Conservation (phyloP, 2,329 filamentous ascomycete species). For the Pseudogymnoascus sp. region DNA sequence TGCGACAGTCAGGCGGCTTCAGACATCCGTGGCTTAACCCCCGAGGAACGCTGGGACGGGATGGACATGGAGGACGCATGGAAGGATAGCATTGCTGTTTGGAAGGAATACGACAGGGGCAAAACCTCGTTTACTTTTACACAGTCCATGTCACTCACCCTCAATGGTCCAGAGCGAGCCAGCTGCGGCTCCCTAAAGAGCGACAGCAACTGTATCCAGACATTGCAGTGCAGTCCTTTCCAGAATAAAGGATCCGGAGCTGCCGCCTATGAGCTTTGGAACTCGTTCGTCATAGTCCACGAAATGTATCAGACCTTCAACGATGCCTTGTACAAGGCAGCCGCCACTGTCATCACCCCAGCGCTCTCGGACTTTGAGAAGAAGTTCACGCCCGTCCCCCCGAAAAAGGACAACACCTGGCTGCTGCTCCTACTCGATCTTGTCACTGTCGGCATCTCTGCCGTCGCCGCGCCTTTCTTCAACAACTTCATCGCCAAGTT, state of each 20-base stretch:
- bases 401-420: slow-evolving; percentile 21
- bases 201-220: not conserved
- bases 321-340: slow-evolving; percentile 14
- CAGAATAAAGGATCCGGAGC: slow-evolving; percentile 14
- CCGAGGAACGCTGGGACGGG: slow-evolving; percentile 21
- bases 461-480: slow-evolving; percentile 23
- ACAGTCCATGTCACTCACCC: not conserved
- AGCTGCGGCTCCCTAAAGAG: not conserved
- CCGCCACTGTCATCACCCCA: slow-evolving; percentile 17
- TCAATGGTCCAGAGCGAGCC: not conserved
- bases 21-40: slow-evolving; percentile 1
- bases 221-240: slow-evolving; percentile 12
- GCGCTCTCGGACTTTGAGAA: slow-evolving; percentile 19
- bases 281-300: slow-evolving; percentile 22
- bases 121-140: not conserved
- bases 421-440: slow-evolving; percentile 25
- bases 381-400: slow-evolving; percentile 25
- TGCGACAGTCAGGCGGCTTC: slow-evolving; percentile 16
- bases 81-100: slow-evolving; percentile 22
- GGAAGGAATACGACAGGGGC: slow-evolving; percentile 10
- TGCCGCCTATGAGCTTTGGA: slow-evolving; percentile 21
- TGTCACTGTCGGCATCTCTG: slow-evolving; percentile 23
- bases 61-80: slow-evolving; percentile 23
- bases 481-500: slow-evolving; percentile 16
- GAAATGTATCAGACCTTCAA: slow-evolving; percentile 17